Base-by-base conservation (phyloP, 2,329 filamentous ascomycete species). In the Penicillium sumatraense region DNA sequence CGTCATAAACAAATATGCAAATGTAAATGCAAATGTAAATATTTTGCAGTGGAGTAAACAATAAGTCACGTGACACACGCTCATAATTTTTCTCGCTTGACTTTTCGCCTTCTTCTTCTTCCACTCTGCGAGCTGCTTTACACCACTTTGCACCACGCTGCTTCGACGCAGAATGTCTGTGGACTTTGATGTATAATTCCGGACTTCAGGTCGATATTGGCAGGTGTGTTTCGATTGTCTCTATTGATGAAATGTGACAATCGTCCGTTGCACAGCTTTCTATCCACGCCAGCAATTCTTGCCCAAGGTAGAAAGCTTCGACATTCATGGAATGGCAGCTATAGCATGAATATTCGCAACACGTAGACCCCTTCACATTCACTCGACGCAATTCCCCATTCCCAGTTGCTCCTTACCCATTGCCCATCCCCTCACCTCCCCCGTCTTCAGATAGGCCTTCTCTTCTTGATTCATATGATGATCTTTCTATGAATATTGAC, bases 401-500 rank as follows among this genome's bases (percentile, higher is more conserved):
- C n/a, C n/a, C n/a, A n/a, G n/a, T 33, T 33, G 4, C 10, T 10
- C 14, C 35, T 18, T n/a, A n/a, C n/a, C n/a, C n/a, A n/a, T n/a
- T n/a, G n/a, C n/a, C n/a, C n/a, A n/a, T n/a, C n/a, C n/a, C n/a
- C n/a, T n/a, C n/a, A n/a, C n/a, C n/a, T n/a, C n/a, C n/a, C n/a
- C n/a, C n/a, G n/a, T n/a, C n/a, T n/a, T n/a, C n/a, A n/a, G n/a
- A n/a, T n/a, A n/a, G n/a, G 10, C 2, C 41, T 53, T 49, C 49
- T 49, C 54, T 57, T 60, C 58, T 52, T 41, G 54, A 62, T 65
- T 64, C 55, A 61, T 56, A 72, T 72, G 70, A 72, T 71, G 67
- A 69, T 67, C 60, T 58, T 65, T 67, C 63, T 53, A 64, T 62
- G 58, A 64, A 65, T 68, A 67, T 68, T 66, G 65, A 71, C 64